Conservation (phyloP, 2,329 filamentous ascomycete genomes). For the Fusarium circinatum region DNA sequence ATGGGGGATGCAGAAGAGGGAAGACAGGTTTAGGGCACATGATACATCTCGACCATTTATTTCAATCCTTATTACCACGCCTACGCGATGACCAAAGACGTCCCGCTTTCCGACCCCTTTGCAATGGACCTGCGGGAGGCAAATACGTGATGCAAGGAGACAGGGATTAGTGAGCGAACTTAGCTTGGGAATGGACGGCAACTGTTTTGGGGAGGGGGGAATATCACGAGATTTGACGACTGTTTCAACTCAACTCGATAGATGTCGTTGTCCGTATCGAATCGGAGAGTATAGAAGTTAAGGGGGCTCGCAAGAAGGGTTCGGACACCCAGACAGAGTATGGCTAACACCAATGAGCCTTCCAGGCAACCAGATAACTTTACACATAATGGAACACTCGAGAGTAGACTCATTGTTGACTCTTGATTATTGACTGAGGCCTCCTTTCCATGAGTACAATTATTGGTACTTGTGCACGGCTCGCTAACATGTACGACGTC, state of each 20-base stretch:
- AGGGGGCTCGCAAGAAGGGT: constrained; percentile 18
- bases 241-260: constrained; percentile 34
- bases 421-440: constrained; percentile 31
- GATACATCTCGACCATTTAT: constrained; percentile 22
- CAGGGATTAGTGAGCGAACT: constrained; percentile 25
- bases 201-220: constrained; percentile 30
- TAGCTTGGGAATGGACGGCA: constrained; percentile 25
- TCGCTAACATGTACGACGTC: constrained; percentile 17
- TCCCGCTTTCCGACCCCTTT: constrained; percentile 24
- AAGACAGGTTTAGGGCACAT: constrained; percentile 16
- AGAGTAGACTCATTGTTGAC: constrained; percentile 11
- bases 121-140: constrained; percentile 23
- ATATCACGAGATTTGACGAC: constrained; percentile 38
- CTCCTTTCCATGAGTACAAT: constrained; percentile 24
- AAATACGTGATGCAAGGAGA: constrained; percentile 28
- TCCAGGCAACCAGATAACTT: constrained; percentile 35
- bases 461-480: constrained; percentile 10
- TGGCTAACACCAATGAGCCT: constrained; percentile 22
- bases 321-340: constrained; percentile 21
- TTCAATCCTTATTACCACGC: constrained; percentile 25
- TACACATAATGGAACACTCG: constrained; percentile 40
- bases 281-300: constrained; percentile 30
- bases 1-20: constrained; percentile 15
- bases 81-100: constrained; percentile 34
- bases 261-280: constrained; percentile 18